Percentiles rank a stretch among this genome's conserved stretches.
These are phyloP conservation scores for Skeletonema tropicum DNA, from an alignment of 108 stramenopile species.

Conservation along the genomic window DNA sequence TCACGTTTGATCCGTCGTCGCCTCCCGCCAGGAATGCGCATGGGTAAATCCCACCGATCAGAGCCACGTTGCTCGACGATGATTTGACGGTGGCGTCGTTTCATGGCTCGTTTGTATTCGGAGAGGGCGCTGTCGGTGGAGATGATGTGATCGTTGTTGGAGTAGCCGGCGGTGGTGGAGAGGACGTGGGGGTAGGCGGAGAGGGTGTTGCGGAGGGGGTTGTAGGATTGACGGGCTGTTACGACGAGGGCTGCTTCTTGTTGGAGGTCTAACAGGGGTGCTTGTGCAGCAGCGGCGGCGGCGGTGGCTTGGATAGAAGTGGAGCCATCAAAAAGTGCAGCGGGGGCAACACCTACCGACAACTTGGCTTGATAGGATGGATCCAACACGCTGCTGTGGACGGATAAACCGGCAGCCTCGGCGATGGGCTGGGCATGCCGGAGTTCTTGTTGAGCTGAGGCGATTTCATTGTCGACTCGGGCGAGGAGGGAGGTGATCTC, in stretches of 20 bases:
- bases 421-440: slow-evolving; percentile 44
- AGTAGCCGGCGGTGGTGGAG: slow-evolving; percentile 75
- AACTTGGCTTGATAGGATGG: slow-evolving; percentile 19
- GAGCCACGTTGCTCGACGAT: slow-evolving; percentile 60
- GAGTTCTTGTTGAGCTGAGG: slow-evolving; percentile 47
- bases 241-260: slow-evolving; percentile 34
- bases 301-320: not conserved
- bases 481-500: slow-evolving; percentile 23
- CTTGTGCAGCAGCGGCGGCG: not conserved
- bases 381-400: slow-evolving; percentile 48
- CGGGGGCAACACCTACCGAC: not conserved
- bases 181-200: slow-evolving; percentile 47
- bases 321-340: not conserved
- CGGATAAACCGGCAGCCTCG: slow-evolving; percentile 57
- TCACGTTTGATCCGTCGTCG: slow-evolving; percentile 79
- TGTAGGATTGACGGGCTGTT: slow-evolving; percentile 39
- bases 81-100: slow-evolving; percentile 53
- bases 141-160: slow-evolving; percentile 84
- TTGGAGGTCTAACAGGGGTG: not conserved
- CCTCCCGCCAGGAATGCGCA: slow-evolving; percentile 65
- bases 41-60: slow-evolving; percentile 84
- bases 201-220: slow-evolving; percentile 43
- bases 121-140: slow-evolving; percentile 59
- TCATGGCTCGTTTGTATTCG: slow-evolving; percentile 67
- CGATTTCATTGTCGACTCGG: slow-evolving; percentile 36